Evolutionary conservation across 768 basidiomycete genomes (phyloP).

Genomic region (Mycena leptocephala): DNA sequence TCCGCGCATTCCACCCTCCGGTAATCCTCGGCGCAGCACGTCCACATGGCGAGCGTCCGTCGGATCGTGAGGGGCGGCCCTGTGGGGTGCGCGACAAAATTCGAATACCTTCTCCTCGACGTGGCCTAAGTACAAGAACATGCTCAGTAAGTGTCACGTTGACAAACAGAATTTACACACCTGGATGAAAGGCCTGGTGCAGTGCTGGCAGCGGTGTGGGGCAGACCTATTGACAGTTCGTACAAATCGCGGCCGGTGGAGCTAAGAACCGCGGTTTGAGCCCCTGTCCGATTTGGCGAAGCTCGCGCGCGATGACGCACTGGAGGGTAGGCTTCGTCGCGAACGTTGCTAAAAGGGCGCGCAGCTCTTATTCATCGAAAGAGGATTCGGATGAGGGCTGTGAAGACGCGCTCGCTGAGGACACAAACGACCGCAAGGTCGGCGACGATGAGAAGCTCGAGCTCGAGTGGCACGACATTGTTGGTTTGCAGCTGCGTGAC

Average conservation of each 20-base stretch:
- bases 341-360: conserved; percentile 56
- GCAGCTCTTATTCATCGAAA: conserved; percentile 57
- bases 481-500: neutral
- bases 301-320: conserved; percentile 57
- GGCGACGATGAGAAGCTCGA: conserved; percentile 25
- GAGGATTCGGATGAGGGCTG: neutral
- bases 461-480: conserved; percentile 23
- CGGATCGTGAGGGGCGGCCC: conserved; percentile 49
- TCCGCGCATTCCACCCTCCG: conserved; percentile 54
- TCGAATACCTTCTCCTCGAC: conserved; percentile 59
- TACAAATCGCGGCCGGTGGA: conserved; percentile 30
- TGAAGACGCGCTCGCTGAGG: neutral
- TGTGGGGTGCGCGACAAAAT: conserved; percentile 57
- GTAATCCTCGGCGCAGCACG: conserved; percentile 63
- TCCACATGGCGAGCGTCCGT: conserved; percentile 62
- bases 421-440: conserved; percentile 8
- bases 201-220: neutral
- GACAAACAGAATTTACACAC: conserved; percentile 34
- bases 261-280: conserved; percentile 20
- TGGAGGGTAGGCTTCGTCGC: conserved; percentile 54
- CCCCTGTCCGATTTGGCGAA: conserved; percentile 40
- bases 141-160: conserved; percentile 1
- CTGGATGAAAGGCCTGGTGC: conserved; percentile 54
- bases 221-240: conserved; percentile 37
- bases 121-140: conserved; percentile 45